phyloP scores from a whole-genome alignment of 306 rosid genomes.

The Datisca glomerata region DNA sequence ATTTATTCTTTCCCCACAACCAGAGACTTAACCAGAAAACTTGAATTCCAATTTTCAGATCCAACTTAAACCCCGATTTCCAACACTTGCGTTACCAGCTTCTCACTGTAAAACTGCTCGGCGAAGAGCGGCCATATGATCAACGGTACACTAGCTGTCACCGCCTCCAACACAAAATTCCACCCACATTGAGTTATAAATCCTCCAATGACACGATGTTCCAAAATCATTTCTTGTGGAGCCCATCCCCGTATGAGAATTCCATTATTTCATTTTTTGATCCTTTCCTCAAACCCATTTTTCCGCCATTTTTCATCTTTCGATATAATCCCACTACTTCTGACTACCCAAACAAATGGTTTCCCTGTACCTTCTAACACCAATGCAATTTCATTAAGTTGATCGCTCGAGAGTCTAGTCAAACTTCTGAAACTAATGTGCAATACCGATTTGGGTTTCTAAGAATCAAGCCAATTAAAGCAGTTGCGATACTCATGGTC shows the following conservation, averaged over 20 bases:
- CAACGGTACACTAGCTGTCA: neutral
- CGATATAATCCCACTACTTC: neutral
- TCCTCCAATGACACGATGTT: neutral
- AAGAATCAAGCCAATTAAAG: neutral
- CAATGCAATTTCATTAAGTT: neutral
- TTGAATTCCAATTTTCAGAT: neutral
- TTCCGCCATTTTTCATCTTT: slow-evolving; percentile 1
- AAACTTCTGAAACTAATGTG: neutral
- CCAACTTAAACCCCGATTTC: slow-evolving; percentile 2
- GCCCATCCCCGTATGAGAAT: neutral
- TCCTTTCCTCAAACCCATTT: slow-evolving; percentile 1
- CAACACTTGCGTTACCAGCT: neutral
- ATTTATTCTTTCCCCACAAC: neutral
- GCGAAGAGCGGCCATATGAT: neutral
- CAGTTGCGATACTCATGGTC: neutral
- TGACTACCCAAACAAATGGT: neutral
- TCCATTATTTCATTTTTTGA: neutral
- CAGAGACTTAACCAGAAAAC: neutral
- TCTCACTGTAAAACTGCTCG: slow-evolving; percentile 4
- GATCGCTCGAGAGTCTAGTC: neutral
- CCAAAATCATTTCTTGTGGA: neutral
- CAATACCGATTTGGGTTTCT: neutral
- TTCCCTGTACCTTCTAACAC: neutral
- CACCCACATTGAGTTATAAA: no score
- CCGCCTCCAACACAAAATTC: neutral